A percentile compares a stretch with the other conserved stretches of the same genome.
Conservation (phyloP, 2,329 filamentous ascomycete species). For the Aspergillus jensenii region DNA sequence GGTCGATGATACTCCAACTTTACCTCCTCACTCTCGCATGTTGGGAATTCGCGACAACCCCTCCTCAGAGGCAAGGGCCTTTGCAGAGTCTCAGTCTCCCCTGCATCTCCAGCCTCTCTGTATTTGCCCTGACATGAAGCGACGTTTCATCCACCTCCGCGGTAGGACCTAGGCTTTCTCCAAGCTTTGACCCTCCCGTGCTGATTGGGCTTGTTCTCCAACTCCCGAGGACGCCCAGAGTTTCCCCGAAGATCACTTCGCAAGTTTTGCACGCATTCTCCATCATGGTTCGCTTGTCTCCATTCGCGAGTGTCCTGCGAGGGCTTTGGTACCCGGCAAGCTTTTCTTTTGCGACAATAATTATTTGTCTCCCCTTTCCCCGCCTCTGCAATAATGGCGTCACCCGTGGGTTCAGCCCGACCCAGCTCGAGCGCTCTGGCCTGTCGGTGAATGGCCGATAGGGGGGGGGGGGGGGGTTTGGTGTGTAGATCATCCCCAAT, state of each 20-base stretch:
- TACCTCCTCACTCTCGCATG: background rate
- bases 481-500: conserved; percentile 17
- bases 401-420: background rate
- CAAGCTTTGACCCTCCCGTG: background rate
- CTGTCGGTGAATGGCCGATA: conserved; percentile 2
- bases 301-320: background rate
- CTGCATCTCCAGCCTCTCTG: conserved; percentile 1
- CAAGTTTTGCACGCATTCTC: background rate
- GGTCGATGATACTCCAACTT: background rate
- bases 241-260: background rate
- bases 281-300: background rate
- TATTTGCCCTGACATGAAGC: background rate
- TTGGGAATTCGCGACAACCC: background rate
- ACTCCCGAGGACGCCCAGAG: background rate
- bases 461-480: conserved; percentile 4
- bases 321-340: background rate
- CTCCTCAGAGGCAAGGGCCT: background rate
- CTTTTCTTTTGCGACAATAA: background rate
- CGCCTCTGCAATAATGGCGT: conserved; percentile 7
- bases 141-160: background rate
- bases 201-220: background rate
- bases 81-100: background rate
- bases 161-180: background rate
- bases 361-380: background rate
- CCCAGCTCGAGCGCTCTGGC: background rate